These are phyloP conservation scores for Musa balbisiana DNA, from an alignment of 202 grass and related monocot species.

Conservation along the genomic window DNA sequence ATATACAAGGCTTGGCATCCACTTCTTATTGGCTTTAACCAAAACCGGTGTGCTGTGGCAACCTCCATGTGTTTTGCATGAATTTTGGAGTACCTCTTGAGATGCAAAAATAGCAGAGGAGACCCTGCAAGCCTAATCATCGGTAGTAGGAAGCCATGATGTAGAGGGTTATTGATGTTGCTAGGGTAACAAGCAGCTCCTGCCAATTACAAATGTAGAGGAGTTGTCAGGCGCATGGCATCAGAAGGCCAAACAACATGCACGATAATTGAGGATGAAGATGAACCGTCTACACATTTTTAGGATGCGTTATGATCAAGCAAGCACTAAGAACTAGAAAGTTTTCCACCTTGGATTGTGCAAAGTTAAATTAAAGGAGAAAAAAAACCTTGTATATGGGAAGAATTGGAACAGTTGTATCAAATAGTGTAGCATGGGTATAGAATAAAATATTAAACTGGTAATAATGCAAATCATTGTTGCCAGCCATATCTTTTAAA, in stretches of 20 bases:
- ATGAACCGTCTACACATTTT: not conserved
- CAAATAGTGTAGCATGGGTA: too few relatives aligned
- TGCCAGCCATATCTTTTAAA: too few relatives aligned
- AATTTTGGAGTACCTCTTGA: not conserved
- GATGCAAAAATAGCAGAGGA: not conserved
- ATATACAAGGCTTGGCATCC: not conserved
- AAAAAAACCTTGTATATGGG: too few relatives aligned
- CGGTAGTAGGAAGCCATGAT: conserved; percentile 49
- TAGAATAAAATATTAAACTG: too few relatives aligned
- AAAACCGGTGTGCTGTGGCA: not conserved
- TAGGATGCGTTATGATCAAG: not conserved
- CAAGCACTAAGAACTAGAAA: not conserved
- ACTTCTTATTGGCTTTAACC: not conserved
- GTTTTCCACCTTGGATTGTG: not conserved
- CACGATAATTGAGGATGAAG: not conserved
- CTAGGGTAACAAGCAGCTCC: conserved; percentile 53
- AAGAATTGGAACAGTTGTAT: too few relatives aligned
- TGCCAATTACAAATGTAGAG: conserved; percentile 23
- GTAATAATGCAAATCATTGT: too few relatives aligned
- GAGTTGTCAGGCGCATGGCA: conserved; percentile 9
- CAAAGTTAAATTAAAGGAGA: not conserved
- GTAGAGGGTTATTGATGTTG: conserved; percentile 45
- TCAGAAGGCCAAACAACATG: not conserved
- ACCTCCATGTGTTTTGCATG: not conserved
- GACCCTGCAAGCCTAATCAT: conserved; percentile 19